Evolutionary conservation across 2,329 filamentous ascomycete genomes (phyloP).

Genomic region (Canariomyces notabilis): DNA sequence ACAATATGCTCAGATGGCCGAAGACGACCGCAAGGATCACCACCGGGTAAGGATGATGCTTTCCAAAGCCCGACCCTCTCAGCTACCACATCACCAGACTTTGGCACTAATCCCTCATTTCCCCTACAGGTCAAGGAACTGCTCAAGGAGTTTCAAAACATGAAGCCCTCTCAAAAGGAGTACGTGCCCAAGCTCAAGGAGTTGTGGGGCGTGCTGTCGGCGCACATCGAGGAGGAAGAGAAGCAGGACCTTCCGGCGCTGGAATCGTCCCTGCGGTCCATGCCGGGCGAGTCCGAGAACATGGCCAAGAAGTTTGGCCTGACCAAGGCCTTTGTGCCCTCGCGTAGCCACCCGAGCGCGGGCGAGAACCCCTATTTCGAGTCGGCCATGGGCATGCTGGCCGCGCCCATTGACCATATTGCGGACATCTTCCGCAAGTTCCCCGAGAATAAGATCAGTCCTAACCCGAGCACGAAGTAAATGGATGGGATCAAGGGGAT

Average conservation of each 20-base stretch:
- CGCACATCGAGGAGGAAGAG: slow-evolving; percentile 10
- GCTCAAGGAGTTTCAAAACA: slow-evolving; percentile 8
- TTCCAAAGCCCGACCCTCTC: neutral
- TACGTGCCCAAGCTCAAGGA: slow-evolving; percentile 10
- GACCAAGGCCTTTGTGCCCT: slow-evolving; percentile 7
- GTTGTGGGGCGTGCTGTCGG: slow-evolving; percentile 5
- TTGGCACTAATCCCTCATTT: neutral
- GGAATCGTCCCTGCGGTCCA: slow-evolving; percentile 1
- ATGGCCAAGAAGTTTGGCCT: slow-evolving; percentile 10
- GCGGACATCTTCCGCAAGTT: slow-evolving; percentile 8
- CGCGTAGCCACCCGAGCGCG: slow-evolving; percentile 10
- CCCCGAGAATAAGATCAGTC: slow-evolving; percentile 1
- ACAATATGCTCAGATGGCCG: too few species aligned
- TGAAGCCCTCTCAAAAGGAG: slow-evolving; percentile 2
- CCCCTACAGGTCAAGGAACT: slow-evolving; percentile 8
- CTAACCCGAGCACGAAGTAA: slow-evolving; percentile 3
- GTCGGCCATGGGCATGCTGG: slow-evolving; percentile 7
- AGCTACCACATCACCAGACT: neutral
- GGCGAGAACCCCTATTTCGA: slow-evolving; percentile 10
- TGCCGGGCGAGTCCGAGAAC: slow-evolving; percentile 3
- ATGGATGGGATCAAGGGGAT: neutral
- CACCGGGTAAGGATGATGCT: neutral
- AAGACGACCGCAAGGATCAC: slow-evolving; percentile 8
- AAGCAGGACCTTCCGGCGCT: slow-evolving; percentile 7
- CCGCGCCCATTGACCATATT: slow-evolving; percentile 5